Evolutionary conservation across 768 basidiomycete genomes (phyloP).

Genomic region (Lactarius psammicola): DNA sequence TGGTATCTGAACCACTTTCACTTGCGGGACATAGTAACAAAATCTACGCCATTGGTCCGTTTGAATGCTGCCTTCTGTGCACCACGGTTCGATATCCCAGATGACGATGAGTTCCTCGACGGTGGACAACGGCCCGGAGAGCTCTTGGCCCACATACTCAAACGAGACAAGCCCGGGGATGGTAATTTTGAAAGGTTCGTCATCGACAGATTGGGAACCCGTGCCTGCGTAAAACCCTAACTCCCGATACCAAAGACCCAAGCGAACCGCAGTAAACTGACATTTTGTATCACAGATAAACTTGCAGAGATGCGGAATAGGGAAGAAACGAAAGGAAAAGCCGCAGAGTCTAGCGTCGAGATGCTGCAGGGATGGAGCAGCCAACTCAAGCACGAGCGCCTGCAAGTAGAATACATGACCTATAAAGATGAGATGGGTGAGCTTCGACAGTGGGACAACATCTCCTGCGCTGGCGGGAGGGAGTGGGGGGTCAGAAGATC

Average conservation of each 20-base stretch:
- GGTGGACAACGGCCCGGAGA: background rate
- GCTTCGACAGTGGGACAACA: background rate
- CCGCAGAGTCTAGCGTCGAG: background rate
- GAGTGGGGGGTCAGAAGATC: rapidly evolving
- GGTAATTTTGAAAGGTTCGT: background rate
- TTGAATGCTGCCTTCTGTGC: background rate
- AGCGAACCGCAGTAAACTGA: background rate
- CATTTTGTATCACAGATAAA: background rate
- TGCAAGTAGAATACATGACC: background rate
- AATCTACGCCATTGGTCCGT: background rate
- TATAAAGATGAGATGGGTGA: background rate
- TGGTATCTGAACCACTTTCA: background rate
- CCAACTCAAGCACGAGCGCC: background rate
- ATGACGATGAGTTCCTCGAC: background rate
- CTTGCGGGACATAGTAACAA: background rate
- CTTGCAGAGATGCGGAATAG: background rate
- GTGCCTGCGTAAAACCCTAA: background rate
- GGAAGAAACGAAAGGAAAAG: background rate
- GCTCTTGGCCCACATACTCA: background rate
- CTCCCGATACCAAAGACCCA: background rate
- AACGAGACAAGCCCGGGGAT: background rate
- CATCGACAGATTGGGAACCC: background rate
- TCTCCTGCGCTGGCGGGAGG: too few species aligned
- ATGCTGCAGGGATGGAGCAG: slow-evolving; percentile 6
- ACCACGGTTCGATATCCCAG: background rate